Conservation (phyloP, 2,329 filamentous ascomycete species). For the Colletotrichum zoysiae region DNA sequence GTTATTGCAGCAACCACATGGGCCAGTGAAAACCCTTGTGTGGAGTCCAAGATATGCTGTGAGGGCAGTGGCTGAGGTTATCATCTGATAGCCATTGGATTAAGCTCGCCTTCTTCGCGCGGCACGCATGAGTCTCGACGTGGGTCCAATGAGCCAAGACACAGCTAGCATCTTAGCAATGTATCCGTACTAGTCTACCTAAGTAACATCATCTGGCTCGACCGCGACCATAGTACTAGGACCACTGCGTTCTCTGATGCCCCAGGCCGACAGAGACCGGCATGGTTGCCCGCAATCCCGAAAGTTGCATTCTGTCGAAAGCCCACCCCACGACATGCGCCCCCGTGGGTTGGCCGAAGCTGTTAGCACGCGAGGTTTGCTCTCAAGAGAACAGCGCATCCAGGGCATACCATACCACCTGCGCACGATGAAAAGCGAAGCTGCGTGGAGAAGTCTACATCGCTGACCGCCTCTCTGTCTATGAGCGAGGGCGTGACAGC, state of each 20-base stretch:
- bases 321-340: not conserved
- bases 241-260: not conserved
- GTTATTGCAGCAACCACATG: not conserved
- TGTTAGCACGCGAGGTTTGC: not conserved
- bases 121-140: slow-evolving; percentile 15
- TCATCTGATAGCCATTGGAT: not conserved
- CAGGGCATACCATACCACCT: not conserved
- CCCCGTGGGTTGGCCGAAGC: slow-evolving; percentile 6
- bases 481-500: not conserved
- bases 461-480: slow-evolving; percentile 6
- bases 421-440: not conserved
- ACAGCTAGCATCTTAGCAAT: not conserved
- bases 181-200: not conserved
- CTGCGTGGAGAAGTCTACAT: not conserved
- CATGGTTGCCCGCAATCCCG: slow-evolving; percentile 16
- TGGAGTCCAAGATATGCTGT: not conserved
- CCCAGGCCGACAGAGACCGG: slow-evolving; percentile 5
- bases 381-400: not conserved
- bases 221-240: not conserved
- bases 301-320: not conserved
- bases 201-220: not conserved
- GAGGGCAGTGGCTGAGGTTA: not conserved
- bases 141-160: not conserved
- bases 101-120: slow-evolving; percentile 13
- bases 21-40: not conserved